Base-by-base conservation (phyloP, 306 rosid species). In the Cyclanthera cordifolia region DNA sequence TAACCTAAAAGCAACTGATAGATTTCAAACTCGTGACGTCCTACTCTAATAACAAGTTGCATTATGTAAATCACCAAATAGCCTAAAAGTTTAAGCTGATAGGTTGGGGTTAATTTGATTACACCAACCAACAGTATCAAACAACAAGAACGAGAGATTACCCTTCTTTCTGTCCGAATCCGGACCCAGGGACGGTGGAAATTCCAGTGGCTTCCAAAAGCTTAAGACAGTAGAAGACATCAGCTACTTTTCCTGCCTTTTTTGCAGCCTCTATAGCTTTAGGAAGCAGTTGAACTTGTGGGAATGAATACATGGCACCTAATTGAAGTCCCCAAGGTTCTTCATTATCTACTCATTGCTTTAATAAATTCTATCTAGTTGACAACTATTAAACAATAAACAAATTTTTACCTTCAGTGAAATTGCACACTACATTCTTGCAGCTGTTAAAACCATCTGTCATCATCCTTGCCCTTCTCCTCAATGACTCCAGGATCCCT, bases 261-360 rank as follows among this genome's bases (percentile, higher is more conserved):
- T 86, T 83, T 66, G 99, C 99, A 34, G 85, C 84, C 75, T 86
- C 95, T 56, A 94, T 59, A n/a, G 97, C 99, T 76, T 76, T 88
- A 20, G 96, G 95, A 7, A 97, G 99, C 83, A 94, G 74, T 45
- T 82, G 75, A 53, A 94, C 74, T 88, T 94, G 99, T 67, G 99
- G 99, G 86, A 94, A 94, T 67, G 99, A 94, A 74, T 94, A 94
- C 99, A 94, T 94, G 50, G 99, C 99, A 72, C 99, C 99, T 94
- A 34, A 34, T 34, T 6, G 75, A 73, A 83, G 43, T 37, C 74
- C 11, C 51, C 34, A 43, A 41, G 13, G 11, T 41, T 43, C 11
- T 21, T 28, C n/a, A 8, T 63, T 41, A 41, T 41, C 12, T 34
- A 19, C 45, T 53, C 4, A 47, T 47, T 47, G 1, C 52, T 4